These are phyloP conservation scores for Trichocladium antarcticum DNA, from an alignment of 495 filamentous ascomycete species.

Conservation along the genomic window DNA sequence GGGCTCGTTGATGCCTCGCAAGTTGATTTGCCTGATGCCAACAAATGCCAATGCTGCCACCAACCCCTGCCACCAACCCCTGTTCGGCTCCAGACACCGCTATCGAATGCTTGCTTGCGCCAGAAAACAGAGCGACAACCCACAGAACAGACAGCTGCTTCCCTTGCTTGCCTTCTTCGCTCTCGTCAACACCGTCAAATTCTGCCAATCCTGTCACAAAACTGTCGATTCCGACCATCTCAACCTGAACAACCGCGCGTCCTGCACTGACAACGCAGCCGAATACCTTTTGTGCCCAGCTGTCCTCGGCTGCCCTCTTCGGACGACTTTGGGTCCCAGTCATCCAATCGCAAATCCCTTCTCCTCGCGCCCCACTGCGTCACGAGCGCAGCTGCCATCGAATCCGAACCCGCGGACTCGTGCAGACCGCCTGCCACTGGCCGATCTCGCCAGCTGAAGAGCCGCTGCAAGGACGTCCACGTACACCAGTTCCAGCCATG, in stretches of 20 bases:
- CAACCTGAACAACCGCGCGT: not conserved
- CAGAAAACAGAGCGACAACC: constrained; percentile 1
- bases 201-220: too few species aligned
- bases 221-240: too few species aligned
- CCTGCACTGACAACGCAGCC: constrained; percentile 7
- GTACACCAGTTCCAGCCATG: constrained; percentile 25
- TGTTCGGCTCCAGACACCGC: not conserved
- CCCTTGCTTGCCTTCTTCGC: not conserved
- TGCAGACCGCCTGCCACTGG: constrained; percentile 14
- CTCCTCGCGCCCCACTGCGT: constrained; percentile 11
- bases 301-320: not conserved
- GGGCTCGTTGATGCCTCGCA: too few species aligned
- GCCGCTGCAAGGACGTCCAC: constrained; percentile 8
- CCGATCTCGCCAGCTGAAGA: constrained; percentile 8
- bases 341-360: constrained; percentile 8
- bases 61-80: constrained; percentile 1
- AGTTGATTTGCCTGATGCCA: not conserved
- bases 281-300: not conserved
- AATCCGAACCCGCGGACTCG: constrained; percentile 1
- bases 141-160: not conserved
- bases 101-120: not conserved
- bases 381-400: constrained; percentile 12
- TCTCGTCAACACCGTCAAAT: not conserved
- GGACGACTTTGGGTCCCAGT: not conserved
- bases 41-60: not conserved